A percentile compares a stretch with the other conserved stretches of the same genome.
These are phyloP conservation scores for Citrus hindsii DNA, from an alignment of 345 rosid species.

Conservation along the genomic window DNA sequence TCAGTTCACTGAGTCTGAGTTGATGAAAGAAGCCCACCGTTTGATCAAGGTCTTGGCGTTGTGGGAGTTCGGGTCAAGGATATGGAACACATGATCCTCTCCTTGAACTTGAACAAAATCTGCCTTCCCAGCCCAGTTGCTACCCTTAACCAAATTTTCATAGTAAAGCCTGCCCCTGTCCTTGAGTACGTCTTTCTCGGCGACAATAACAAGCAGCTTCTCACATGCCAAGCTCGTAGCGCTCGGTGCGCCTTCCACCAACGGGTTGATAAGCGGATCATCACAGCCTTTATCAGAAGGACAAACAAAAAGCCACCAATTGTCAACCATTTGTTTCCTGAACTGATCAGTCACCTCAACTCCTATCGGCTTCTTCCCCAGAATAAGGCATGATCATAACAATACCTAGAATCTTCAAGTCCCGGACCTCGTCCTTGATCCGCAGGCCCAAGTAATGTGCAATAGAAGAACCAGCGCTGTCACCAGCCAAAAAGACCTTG, in stretches of 20 bases:
- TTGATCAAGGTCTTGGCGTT: conserved; percentile 47
- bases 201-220: conserved; percentile 46
- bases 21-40: conserved; percentile 47
- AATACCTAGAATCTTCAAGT: conserved; percentile 46
- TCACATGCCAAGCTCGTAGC: conserved; percentile 45
- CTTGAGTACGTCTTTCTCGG: conserved; percentile 60
- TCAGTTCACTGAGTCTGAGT: background rate
- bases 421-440: conserved; percentile 16
- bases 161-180: conserved; percentile 59
- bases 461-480: conserved; percentile 75
- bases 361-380: conserved; percentile 61
- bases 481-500: conserved; percentile 52
- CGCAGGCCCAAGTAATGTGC: conserved; percentile 59
- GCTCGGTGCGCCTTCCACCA: conserved; percentile 46
- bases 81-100: conserved; percentile 73
- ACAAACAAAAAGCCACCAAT: conserved; percentile 77
- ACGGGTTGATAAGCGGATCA: conserved; percentile 76
- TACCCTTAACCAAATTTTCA: conserved; percentile 43
- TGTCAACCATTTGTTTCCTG: conserved; percentile 64
- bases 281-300: conserved; percentile 67
- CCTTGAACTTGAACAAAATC: conserved; percentile 58
- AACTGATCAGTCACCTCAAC: conserved; percentile 36
- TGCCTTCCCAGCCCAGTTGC: conserved; percentile 51
- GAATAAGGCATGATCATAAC: conserved; percentile 71
- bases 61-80: conserved; percentile 44